Evolutionary conservation across 768 basidiomycete genomes (phyloP).

Genomic region (Boletus subparvulus): DNA sequence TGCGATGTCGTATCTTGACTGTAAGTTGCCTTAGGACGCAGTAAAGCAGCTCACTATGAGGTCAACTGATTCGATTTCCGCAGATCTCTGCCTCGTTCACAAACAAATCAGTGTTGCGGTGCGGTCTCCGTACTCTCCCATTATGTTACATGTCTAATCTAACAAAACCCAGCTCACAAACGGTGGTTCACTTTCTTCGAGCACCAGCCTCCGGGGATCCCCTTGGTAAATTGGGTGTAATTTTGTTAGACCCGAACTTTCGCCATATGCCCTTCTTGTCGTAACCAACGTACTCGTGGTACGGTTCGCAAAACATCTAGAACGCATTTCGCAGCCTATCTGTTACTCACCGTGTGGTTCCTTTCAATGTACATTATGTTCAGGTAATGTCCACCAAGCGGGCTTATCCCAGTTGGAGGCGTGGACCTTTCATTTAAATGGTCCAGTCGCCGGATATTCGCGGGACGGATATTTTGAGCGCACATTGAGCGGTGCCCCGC

Average conservation of each 20-base stretch:
- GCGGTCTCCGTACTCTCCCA: background rate
- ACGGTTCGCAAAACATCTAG: conserved; percentile 3
- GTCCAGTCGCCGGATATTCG: background rate
- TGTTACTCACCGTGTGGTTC: background rate
- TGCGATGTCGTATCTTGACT: conserved; percentile 88
- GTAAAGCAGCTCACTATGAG: background rate
- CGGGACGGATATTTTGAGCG: background rate
- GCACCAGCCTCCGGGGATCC: conserved; percentile 30
- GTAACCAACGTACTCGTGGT: conserved; percentile 8
- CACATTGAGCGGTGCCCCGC: conserved; percentile 5
- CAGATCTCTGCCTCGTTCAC: conserved; percentile 35
- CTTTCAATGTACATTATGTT: background rate
- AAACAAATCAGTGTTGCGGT: conserved; percentile 34
- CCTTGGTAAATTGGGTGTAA: conserved; percentile 28
- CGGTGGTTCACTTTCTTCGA: conserved; percentile 30
- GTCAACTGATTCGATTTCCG: background rate
- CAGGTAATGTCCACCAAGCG: background rate
- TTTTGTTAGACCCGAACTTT: background rate
- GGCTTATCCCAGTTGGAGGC: background rate
- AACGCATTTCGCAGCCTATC: conserved; percentile 5
- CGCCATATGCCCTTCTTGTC: conserved; percentile 5
- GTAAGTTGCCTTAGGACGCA: conserved; percentile 44
- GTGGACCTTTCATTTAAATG: conserved; percentile 1
- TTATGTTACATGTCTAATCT: conserved; percentile 1
- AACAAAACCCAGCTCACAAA: conserved; percentile 25